Conservation (phyloP, 495 filamentous ascomycete genomes). For the Pyrenopolyporus hunteri region DNA sequence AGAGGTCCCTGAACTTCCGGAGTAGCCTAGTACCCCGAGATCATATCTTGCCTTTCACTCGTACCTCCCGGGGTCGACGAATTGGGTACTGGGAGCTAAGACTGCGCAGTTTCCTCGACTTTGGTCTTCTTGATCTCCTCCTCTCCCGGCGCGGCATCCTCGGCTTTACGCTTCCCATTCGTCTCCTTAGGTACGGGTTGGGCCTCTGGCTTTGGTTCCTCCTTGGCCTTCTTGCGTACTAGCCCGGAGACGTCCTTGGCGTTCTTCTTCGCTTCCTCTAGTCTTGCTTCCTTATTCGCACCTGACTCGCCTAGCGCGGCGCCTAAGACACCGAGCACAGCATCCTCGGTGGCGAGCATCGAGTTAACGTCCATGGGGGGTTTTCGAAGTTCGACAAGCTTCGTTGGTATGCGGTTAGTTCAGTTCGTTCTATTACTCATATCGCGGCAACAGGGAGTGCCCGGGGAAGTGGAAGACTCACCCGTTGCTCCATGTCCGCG, state of each 20-base stretch:
- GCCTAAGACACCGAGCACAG: slow-evolving; percentile 71
- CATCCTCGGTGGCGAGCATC: slow-evolving; percentile 54
- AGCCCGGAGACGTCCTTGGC: slow-evolving; percentile 87
- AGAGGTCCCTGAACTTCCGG: no score
- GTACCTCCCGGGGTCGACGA: no score
- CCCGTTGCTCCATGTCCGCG: slow-evolving; percentile 83
- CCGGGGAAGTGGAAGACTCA: slow-evolving; percentile 50
- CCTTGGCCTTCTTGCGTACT: slow-evolving; percentile 77
- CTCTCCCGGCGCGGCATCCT: slow-evolving; percentile 49
- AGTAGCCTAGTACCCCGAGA: neutral
- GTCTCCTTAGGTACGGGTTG: slow-evolving; percentile 36
- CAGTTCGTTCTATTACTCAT: slow-evolving; percentile 12
- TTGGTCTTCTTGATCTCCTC: slow-evolving; percentile 49
- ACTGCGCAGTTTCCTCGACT: slow-evolving; percentile 28
- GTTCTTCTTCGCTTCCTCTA: slow-evolving; percentile 77
- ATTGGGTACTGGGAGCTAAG: neutral
- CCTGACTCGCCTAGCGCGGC: slow-evolving; percentile 71
- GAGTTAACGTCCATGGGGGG: slow-evolving; percentile 69
- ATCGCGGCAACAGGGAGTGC: slow-evolving; percentile 34
- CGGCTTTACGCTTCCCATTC: slow-evolving; percentile 54
- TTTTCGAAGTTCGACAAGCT: slow-evolving; percentile 78
- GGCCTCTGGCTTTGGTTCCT: slow-evolving; percentile 37
- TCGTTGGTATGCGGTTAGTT: slow-evolving; percentile 26
- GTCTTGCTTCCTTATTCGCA: slow-evolving; percentile 64
- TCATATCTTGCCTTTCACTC: neutral